phyloP scores from a whole-genome alignment of 257 asterid genomes.

The Leptodermis oblonga region DNA sequence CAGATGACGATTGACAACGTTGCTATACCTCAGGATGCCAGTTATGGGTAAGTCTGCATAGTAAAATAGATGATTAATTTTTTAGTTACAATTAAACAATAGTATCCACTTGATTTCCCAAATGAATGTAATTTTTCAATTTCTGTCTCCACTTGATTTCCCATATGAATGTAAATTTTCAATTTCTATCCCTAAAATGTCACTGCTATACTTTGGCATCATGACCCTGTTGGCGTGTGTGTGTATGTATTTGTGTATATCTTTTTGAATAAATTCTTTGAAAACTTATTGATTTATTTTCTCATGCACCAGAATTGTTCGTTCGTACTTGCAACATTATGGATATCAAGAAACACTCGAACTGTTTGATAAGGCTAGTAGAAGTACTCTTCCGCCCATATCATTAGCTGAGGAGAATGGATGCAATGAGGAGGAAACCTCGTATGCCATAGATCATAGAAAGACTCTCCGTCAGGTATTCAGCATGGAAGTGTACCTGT shows the following conservation, averaged over 20 bases:
- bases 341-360: slow-evolving; percentile 89
- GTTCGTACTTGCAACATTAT: slow-evolving; percentile 82
- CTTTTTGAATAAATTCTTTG: slow-evolving; percentile 1
- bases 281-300: slow-evolving; percentile 6
- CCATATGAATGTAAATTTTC: neutral
- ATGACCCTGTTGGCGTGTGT: neutral
- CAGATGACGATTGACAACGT: slow-evolving; percentile 54
- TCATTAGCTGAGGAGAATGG: slow-evolving; percentile 54
- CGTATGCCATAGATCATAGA: slow-evolving; percentile 59
- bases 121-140: neutral
- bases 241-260: neutral
- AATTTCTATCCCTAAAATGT: neutral
- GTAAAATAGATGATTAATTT: neutral
- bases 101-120: neutral
- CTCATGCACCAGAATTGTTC: slow-evolving; percentile 62
- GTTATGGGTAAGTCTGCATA: slow-evolving; percentile 63
- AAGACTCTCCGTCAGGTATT: slow-evolving; percentile 83
- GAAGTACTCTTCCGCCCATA: slow-evolving; percentile 66
- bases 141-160: neutral
- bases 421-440: slow-evolving; percentile 39
- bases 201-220: neutral
- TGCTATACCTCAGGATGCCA: slow-evolving; percentile 65
- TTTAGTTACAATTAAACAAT: neutral
- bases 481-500: slow-evolving; percentile 16
- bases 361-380: slow-evolving; percentile 59